These are phyloP conservation scores for Paulownia fortunei DNA, from an alignment of 257 asterid species.

Conservation along the genomic window DNA sequence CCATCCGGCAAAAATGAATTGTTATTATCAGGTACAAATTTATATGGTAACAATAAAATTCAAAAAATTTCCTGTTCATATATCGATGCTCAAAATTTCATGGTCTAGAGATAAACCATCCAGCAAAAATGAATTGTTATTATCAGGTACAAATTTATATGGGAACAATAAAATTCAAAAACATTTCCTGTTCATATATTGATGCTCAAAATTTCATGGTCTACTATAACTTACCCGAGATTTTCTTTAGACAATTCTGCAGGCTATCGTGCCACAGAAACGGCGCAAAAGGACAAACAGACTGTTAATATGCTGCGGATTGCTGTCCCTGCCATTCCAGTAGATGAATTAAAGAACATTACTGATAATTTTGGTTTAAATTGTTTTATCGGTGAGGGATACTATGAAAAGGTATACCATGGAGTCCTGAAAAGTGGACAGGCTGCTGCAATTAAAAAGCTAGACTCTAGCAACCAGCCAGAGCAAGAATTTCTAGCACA, in stretches of 20 bases:
- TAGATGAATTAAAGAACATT: conserved; percentile 24
- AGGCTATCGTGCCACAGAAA: conserved; percentile 26
- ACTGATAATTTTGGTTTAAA: conserved; percentile 29
- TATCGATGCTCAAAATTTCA: background rate
- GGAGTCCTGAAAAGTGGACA: conserved; percentile 38
- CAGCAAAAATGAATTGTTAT: background rate
- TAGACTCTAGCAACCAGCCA: conserved; percentile 31
- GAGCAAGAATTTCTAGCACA: conserved; percentile 32
- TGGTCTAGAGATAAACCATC: background rate
- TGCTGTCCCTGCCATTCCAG: conserved; percentile 28
- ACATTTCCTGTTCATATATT: background rate
- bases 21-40: background rate
- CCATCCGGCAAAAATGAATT: background rate
- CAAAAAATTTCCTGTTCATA: background rate
- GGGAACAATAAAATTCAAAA: background rate
- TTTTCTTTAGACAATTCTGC: conserved; percentile 17
- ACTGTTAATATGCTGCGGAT: conserved; percentile 6
- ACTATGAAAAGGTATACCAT: conserved; percentile 20
- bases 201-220: background rate
- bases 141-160: background rate
- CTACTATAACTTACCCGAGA: background rate
- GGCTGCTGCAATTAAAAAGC: conserved; percentile 30
- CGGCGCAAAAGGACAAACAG: conserved; percentile 12
- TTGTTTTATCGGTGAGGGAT: conserved; percentile 23
- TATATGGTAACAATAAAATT: background rate